Conservation (phyloP, 306 rosid species). For the Gastrolobium bilobum region DNA sequence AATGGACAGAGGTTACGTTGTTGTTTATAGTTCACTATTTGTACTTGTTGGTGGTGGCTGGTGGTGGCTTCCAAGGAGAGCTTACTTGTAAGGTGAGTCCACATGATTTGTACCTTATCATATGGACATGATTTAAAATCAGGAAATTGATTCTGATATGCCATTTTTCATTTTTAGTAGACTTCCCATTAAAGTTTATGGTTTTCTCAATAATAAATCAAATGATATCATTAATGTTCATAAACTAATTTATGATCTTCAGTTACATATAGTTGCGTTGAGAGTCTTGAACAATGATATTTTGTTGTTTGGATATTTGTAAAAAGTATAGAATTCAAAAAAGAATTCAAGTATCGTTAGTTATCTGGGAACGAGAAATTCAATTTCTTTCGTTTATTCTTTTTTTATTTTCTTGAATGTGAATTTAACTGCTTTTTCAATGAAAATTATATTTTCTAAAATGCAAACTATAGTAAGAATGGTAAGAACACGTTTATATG, state of each 20-base stretch:
- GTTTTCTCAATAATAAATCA: neutral
- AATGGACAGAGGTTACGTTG: neutral
- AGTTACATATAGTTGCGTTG: neutral
- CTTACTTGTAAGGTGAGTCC: slow-evolving; percentile 84
- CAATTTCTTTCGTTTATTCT: no score
- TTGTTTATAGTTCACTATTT: slow-evolving; percentile 14
- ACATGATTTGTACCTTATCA: slow-evolving; percentile 23
- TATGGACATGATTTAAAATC: neutral
- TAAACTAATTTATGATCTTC: no score
- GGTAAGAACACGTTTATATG: no score
- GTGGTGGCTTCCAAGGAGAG: slow-evolving; percentile 97
- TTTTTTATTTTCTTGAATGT: no score
- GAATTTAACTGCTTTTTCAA: no score
- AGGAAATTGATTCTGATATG: neutral
- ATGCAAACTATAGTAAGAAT: no score
- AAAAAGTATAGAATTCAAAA: no score
- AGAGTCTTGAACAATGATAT: no score
- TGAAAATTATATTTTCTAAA: no score
- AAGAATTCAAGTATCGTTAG: no score
- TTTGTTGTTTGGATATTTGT: no score
- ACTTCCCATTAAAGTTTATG: neutral
- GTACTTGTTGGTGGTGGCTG: slow-evolving; percentile 66
- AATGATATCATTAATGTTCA: neutral
- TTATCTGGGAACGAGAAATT: no score
- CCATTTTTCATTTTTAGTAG: neutral